Base-by-base conservation (phyloP, 139 green algal species). In the Pedinophyceae sp. region DNA sequence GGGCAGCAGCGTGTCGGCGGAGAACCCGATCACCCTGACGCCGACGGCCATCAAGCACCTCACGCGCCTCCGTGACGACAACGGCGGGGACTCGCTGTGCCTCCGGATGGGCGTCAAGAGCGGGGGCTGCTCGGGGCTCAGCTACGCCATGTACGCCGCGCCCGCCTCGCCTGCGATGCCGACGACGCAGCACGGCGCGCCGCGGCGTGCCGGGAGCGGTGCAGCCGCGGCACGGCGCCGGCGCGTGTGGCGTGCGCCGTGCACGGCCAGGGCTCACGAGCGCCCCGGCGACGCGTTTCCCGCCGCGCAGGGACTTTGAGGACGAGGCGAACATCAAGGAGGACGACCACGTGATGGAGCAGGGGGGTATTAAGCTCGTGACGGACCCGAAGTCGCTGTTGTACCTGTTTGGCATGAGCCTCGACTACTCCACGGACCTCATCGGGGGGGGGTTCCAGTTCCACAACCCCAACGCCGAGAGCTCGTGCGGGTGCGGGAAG, bases 241-340 rank as follows among this genome's bases (percentile, higher is more conserved):
- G n/a, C n/a, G n/a, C n/a, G n/a, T n/a, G n/a, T n/a, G n/a, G n/a
- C n/a, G n/a, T n/a, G n/a, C n/a, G n/a, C n/a, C n/a, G n/a, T n/a
- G n/a, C n/a, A n/a, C n/a, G n/a, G n/a, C n/a, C n/a, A n/a, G n/a
- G n/a, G n/a, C n/a, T n/a, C n/a, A n/a, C n/a, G n/a, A n/a, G n/a
- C n/a, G n/a, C n/a, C n/a, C n/a, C n/a, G n/a, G n/a, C n/a, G n/a
- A n/a, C n/a, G n/a, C n/a, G n/a, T n/a, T n/a, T n/a, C n/a, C n/a
- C n/a, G n/a, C n/a, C n/a, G n/a, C n/a, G n/a, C n/a, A 73, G 64
- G n/a, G 85, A 95, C 46, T 95, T 95, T 66, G 82, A 87, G 41
- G 45, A 80, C 3, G 30, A 60, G 5, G 61, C 55, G 10, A 86
- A 88, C 26, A 51, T 94, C 18, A 59, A 43, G 34, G 16, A 55